A percentile compares a stretch with the other conserved stretches of the same genome.
These are phyloP conservation scores for Hexamita inflata DNA, from an alignment of 208 protist species.

Conservation along the genomic window DNA sequence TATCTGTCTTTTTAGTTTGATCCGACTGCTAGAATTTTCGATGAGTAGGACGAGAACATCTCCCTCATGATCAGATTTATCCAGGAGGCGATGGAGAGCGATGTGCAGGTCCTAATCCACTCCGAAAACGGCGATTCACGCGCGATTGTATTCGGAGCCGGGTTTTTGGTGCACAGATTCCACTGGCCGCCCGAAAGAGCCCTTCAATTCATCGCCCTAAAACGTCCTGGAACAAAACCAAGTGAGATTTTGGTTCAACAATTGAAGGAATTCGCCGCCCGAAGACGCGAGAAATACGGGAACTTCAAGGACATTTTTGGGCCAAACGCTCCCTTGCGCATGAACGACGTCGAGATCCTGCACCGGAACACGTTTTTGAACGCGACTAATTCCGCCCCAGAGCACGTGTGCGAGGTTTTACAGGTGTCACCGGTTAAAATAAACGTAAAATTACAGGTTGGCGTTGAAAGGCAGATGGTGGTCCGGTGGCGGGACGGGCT, in stretches of 20 bases:
- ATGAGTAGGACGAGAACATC: not conserved
- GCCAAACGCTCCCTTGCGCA: not conserved
- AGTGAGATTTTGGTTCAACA: not conserved
- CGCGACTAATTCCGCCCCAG: too few relatives aligned
- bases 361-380: constrained; percentile 20
- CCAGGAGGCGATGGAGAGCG: not conserved
- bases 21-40: not conserved
- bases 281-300: not conserved
- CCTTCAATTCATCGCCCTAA: constrained; percentile 3
- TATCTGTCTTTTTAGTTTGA: constrained; percentile 11
- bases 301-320: constrained; percentile 13
- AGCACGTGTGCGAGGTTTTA: too few relatives aligned
- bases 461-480: too few relatives aligned
- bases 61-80: not conserved
- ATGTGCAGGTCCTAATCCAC: constrained; percentile 2
- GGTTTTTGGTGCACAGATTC: constrained; percentile 11
- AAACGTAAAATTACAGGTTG: too few relatives aligned
- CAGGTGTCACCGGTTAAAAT: too few relatives aligned
- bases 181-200: not conserved
- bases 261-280: not conserved
- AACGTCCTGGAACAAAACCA: not conserved
- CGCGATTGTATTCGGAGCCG: not conserved
- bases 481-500: too few relatives aligned
- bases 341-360: not conserved
- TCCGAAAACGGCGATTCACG: not conserved